phyloP scores from a whole-genome alignment of 768 basidiomycete genomes.

The Asterophora parasitica region DNA sequence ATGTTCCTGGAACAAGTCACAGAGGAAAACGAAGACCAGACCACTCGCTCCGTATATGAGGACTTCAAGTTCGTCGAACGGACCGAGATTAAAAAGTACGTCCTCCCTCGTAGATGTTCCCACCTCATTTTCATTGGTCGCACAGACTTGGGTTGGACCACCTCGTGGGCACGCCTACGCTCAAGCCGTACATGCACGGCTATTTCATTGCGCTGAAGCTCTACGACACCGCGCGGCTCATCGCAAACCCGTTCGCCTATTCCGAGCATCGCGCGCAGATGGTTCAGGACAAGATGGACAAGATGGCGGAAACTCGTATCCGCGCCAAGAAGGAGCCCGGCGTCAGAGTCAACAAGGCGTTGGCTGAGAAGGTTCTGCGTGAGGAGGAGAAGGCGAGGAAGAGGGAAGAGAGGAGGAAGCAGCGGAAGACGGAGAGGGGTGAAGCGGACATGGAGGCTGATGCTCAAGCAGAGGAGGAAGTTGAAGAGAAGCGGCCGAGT shows the following conservation, averaged over 20 bases:
- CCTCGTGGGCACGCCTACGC: constrained; percentile 88
- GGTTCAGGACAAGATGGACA: constrained; percentile 86
- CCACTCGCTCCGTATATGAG: constrained; percentile 75
- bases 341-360: constrained; percentile 70
- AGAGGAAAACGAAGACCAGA: constrained; percentile 95
- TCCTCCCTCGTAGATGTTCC: constrained; percentile 16
- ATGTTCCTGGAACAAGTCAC: constrained; percentile 98
- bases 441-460: constrained; percentile 34
- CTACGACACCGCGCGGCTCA: constrained; percentile 92
- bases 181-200: constrained; percentile 99
- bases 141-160: constrained; percentile 93
- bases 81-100: constrained; percentile 77
- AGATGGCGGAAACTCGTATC: constrained; percentile 90
- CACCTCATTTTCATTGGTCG: too few species aligned
- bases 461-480: constrained; percentile 25
- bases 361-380: constrained; percentile 79
- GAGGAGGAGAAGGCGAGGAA: constrained; percentile 59
- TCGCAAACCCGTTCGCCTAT: constrained; percentile 95
- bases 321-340: constrained; percentile 69
- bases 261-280: constrained; percentile 89
- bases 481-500: constrained; percentile 35
- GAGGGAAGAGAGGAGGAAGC: constrained; percentile 50
- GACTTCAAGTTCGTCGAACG: constrained; percentile 97
- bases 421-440: constrained; percentile 36
- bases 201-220: constrained; percentile 96